Conservation (phyloP, 257 asterid species). For the Jacaranda copaia region DNA sequence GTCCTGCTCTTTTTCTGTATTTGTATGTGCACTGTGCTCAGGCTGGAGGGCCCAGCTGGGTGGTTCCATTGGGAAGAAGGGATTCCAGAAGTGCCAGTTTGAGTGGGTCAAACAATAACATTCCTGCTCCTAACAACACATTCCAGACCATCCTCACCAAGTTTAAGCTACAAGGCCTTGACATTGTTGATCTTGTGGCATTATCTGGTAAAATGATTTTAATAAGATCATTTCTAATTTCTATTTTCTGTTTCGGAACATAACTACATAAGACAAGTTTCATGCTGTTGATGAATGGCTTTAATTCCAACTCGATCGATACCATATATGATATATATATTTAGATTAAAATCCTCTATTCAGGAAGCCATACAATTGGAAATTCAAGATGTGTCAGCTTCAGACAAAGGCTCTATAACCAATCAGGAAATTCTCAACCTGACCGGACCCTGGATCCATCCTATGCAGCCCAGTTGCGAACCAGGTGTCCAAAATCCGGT, state of each 20-base stretch:
- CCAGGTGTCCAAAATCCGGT: slow-evolving; percentile 57
- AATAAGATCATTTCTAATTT: background rate
- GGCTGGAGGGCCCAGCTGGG: slow-evolving; percentile 65
- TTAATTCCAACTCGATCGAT: background rate
- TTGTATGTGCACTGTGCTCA: background rate
- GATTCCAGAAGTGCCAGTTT: slow-evolving; percentile 56
- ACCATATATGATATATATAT: background rate
- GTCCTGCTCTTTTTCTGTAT: background rate
- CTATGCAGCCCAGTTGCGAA: slow-evolving; percentile 43
- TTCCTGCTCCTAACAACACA: slow-evolving; percentile 65
- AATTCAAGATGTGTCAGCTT: slow-evolving; percentile 61
- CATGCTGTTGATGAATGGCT: background rate
- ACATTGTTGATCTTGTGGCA: slow-evolving; percentile 61
- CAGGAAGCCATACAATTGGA: slow-evolving; percentile 73
- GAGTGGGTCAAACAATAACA: slow-evolving; percentile 54
- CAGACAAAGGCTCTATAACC: slow-evolving; percentile 61
- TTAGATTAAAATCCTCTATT: background rate
- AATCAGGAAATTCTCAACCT: slow-evolving; percentile 37
- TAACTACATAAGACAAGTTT: too few relatives aligned
- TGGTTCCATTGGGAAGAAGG: slow-evolving; percentile 60
- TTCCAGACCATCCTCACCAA: slow-evolving; percentile 52
- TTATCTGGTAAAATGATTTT: slow-evolving; percentile 49
- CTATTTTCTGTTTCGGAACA: background rate
- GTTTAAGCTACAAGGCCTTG: slow-evolving; percentile 46
- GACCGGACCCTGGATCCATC: slow-evolving; percentile 43